Evolutionary conservation across 78 protist species (phyloP), one percentile per base, ranked within the genome.

Genomic region (Dictyostelium purpureum): DNA sequence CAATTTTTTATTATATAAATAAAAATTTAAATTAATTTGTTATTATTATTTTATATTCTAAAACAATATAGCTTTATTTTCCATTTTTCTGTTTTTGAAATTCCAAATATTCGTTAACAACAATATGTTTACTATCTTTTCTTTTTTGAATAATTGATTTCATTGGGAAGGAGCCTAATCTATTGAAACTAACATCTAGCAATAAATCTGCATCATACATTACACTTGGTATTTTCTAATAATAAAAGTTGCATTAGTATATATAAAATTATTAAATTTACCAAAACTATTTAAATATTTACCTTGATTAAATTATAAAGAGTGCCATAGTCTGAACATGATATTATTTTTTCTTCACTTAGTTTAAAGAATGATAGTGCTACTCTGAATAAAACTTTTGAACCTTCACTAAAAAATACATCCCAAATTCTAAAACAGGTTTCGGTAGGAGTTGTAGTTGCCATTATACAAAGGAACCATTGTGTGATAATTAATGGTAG

Each of bases 351-450:
- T 33, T 85, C 92, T 85, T 85, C 92, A 61, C 77, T 85, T 14
- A 85, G 45, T 66, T 85, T 85, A 47, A 85, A 85, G 49, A 95
- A 26, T 9, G 95, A 82, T 18, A 95, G 14, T 21, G 88, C 89
- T 1, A 91, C 69, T 77, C 97, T 73, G 73, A 95, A 95, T 24
- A 90, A 69, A 10, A 91, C 88, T 45, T 90, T 92, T 26, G 95
- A 87, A 21, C 97, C 97, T 57, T 95, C 96, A 69, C 66, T 66
- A 24, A 95, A 90, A 42, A 95, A 80, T 52, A 79, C 89, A 71
- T 95, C 97, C 97, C 97, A 95, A 40, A 95, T 79, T 56, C 97
- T 63, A 57, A 95, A 74, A 14, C 90, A 69, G 4, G 97, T 87
- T 38, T 85, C 90, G 6, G 93, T 80, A 21, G 97, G 97, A 6